Evolutionary conservation across 345 rosid genomes (phyloP).

Genomic region (Populus ilicifolia): DNA sequence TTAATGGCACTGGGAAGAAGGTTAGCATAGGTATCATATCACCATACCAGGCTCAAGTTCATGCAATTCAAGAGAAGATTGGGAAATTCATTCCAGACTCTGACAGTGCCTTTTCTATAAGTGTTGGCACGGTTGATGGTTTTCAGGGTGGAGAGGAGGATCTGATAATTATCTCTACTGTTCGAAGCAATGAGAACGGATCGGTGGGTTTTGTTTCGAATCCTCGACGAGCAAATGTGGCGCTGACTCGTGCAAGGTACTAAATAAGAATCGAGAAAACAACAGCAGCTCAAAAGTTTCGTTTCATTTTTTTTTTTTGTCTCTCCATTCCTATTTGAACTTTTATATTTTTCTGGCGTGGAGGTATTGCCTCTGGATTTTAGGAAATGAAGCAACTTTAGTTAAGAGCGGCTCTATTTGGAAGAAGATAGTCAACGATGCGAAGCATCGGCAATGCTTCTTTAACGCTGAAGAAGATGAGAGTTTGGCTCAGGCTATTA

Average conservation of each 20-base stretch:
- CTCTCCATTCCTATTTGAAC: not conserved
- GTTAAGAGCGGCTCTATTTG: slow-evolving; percentile 31
- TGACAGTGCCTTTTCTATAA: slow-evolving; percentile 24
- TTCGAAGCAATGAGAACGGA: slow-evolving; percentile 39
- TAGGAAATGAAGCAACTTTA: slow-evolving; percentile 43
- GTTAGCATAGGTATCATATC: slow-evolving; percentile 19
- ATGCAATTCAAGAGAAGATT: slow-evolving; percentile 41
- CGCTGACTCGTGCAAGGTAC: slow-evolving; percentile 38
- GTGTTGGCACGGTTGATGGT: slow-evolving; percentile 43
- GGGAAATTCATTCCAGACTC: slow-evolving; percentile 9
- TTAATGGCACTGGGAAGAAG: not conserved
- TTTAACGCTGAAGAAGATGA: slow-evolving; percentile 36
- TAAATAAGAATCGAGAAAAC: not conserved
- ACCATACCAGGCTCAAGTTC: slow-evolving; percentile 25
- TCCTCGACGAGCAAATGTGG: slow-evolving; percentile 16
- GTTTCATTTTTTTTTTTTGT: not conserved
- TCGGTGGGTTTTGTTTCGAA: slow-evolving; percentile 33
- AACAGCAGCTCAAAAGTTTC: not conserved
- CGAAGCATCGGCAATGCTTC: slow-evolving; percentile 33
- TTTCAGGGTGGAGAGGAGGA: slow-evolving; percentile 53
- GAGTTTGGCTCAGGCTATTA: slow-evolving; percentile 20
- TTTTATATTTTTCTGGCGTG: not conserved
- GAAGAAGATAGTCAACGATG: slow-evolving; percentile 34
- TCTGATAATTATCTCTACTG: slow-evolving; percentile 49
- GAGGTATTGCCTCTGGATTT: slow-evolving; percentile 46